Percentiles rank a stretch among this genome's conserved stretches.
phyloP scores from a whole-genome alignment of 768 basidiomycete genomes.

The Boletus subparvulus region DNA sequence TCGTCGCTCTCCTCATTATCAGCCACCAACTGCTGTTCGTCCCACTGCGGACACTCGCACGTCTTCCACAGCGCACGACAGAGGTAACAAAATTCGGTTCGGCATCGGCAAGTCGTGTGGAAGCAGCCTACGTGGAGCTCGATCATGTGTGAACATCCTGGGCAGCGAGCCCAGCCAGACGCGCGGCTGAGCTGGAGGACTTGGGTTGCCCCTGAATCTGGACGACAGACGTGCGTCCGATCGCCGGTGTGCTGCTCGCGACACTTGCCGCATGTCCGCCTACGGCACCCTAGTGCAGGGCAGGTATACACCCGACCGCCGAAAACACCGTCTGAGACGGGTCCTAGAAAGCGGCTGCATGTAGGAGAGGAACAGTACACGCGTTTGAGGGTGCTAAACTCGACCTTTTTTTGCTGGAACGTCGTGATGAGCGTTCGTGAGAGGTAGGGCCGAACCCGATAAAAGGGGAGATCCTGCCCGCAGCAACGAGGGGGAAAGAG shows the following conservation, averaged over 20 bases:
- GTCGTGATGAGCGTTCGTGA: conserved; percentile 13
- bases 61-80: conserved; percentile 60
- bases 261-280: conserved; percentile 26
- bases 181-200: conserved; percentile 27
- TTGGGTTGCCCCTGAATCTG: conserved; percentile 24
- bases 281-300: conserved; percentile 16
- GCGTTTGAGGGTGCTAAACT: conserved; percentile 35
- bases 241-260: conserved; percentile 24
- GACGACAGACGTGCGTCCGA: conserved; percentile 26
- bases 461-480: conserved; percentile 28
- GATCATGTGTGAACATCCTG: conserved; percentile 40
- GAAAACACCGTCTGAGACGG: conserved; percentile 30
- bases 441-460: conserved; percentile 26
- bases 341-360: conserved; percentile 39
- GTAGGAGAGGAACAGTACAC: conserved; percentile 37
- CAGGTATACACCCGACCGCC: conserved; percentile 18
- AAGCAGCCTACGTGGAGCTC: conserved; percentile 39
- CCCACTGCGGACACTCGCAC: conserved; percentile 67
- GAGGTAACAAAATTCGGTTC: conserved; percentile 44
- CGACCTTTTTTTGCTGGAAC: conserved; percentile 28
- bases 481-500: conserved; percentile 45
- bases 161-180: conserved; percentile 40
- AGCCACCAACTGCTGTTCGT: conserved; percentile 42
- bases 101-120: conserved; percentile 43
- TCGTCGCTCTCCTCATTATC: background rate